Evolutionary conservation across 352 stramenopile genomes (phyloP).

Genomic region (Globisporangium cystogenes): DNA sequence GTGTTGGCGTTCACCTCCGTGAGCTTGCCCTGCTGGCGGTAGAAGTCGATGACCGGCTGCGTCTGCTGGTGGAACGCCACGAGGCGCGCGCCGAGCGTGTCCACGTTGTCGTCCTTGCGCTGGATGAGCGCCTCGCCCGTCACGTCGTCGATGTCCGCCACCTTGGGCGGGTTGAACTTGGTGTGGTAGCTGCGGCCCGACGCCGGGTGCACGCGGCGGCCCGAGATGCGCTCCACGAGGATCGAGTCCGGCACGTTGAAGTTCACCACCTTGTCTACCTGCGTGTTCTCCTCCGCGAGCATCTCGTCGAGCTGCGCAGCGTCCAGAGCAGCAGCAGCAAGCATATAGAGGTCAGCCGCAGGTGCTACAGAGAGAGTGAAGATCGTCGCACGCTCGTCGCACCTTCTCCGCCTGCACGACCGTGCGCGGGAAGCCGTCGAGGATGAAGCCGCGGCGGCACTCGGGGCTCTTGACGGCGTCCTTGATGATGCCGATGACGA

Average conservation of each 20-base stretch:
- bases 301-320: slow-evolving; percentile 91
- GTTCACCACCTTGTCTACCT: slow-evolving; percentile 92
- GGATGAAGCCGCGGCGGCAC: slow-evolving; percentile 98
- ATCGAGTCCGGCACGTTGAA: slow-evolving; percentile 95
- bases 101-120: slow-evolving; percentile 96
- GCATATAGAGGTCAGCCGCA: background rate
- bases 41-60: slow-evolving; percentile 93
- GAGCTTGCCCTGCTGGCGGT: slow-evolving; percentile 82
- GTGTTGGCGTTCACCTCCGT: slow-evolving; percentile 90
- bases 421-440: slow-evolving; percentile 99
- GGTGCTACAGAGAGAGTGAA: too few species aligned
- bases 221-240: slow-evolving; percentile 95
- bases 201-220: slow-evolving; percentile 94
- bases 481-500: slow-evolving; percentile 99
- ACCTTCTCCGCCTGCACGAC: slow-evolving; percentile 96
- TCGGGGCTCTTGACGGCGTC: slow-evolving; percentile 97
- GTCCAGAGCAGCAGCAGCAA: background rate
- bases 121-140: slow-evolving; percentile 97
- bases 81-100: slow-evolving; percentile 90
- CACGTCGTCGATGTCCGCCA: slow-evolving; percentile 85
- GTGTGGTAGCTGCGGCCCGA: slow-evolving; percentile 96
- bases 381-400: background rate
- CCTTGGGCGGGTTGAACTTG: slow-evolving; percentile 96
- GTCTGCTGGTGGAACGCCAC: slow-evolving; percentile 96
- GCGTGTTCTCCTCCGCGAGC: slow-evolving; percentile 84